Base-by-base conservation (phyloP, 495 filamentous ascomycete genomes). In the Aspergillus bridgeri region DNA sequence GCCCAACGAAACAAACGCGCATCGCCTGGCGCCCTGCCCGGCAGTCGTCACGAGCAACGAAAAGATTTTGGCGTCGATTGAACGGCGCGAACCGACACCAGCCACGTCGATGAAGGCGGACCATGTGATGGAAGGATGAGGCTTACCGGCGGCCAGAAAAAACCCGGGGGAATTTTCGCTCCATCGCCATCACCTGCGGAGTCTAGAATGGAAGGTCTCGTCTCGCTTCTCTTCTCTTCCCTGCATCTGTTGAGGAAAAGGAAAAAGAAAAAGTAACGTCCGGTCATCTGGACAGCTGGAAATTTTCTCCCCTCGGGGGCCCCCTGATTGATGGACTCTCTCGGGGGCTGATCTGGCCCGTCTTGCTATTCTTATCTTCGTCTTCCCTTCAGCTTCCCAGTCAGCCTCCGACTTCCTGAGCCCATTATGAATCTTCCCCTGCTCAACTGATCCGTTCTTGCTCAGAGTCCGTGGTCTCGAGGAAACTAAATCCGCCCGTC, bases 41-140 rank as follows among this genome's bases (percentile, higher is more conserved):
- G 9, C 9, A 6, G 45, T 49, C 52, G 57, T 65, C 63, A 65
- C 60, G 60, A 65, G 63, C 57, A 62, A 33, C 21, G 54, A 23
- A 17, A 19, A 38, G 48, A 23, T 44, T 56, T 54, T 4, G 33
- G 7, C 33, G 33, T 38, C 33, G 33, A 38, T 38, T 38, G 33
- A 38, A 38, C 52, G 50, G 54, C 21, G 48, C 64, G 64, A 66
- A 66, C 60, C 50, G 64, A 66, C 52, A 59, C 46, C 43, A 58
- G 64, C 60, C 64, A 66, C 64, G 64, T 66, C 64, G 59, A 59
- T 61, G 49, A 42, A 15, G 25, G 13, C 33, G 4, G 50, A 29
- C 64, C 64, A 63, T 63, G 64, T 66, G 64, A 66, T 59, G 33
- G 33, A 45, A 21, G 27, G 27, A 52, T 47, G 38, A 56, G 44